Conservation (phyloP, 2,329 filamentous ascomycete species). For the Aspergillus udagawae region DNA sequence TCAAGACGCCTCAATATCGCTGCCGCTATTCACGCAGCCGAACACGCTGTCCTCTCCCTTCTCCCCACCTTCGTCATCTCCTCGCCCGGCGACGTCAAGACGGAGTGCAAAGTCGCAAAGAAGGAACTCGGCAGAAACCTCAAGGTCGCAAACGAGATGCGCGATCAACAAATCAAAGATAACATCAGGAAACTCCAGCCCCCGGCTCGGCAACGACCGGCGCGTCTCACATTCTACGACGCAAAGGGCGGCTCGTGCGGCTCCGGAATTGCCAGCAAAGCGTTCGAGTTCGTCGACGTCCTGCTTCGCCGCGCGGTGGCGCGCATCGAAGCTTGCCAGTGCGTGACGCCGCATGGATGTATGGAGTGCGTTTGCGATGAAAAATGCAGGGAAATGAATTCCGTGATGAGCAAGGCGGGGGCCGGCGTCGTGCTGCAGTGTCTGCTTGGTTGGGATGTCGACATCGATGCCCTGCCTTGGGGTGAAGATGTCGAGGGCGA, state of each 20-base stretch:
- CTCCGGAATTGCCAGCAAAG: conserved; percentile 83
- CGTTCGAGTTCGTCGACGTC: conserved; percentile 85
- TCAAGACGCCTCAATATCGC: conserved; percentile 72
- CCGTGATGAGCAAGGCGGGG: conserved; percentile 91
- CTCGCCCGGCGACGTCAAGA: conserved; percentile 85
- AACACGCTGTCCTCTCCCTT: conserved; percentile 82
- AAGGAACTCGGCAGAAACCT: conserved; percentile 75
- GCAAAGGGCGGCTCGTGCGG: conserved; percentile 82
- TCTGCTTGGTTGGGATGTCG: conserved; percentile 71
- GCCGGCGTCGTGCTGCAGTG: conserved; percentile 75
- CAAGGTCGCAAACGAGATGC: conserved; percentile 23
- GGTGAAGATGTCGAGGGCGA: conserved; percentile 77
- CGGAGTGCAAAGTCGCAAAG: conserved; percentile 83
- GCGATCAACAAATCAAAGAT: neutral
- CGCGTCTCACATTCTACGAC: conserved; percentile 89
- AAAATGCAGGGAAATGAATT: conserved; percentile 77
- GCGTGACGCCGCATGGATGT: conserved; percentile 66
- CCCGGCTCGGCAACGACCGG: conserved; percentile 69
- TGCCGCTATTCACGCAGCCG: conserved; percentile 87
- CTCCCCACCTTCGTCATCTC: conserved; percentile 89
- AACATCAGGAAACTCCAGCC: conserved; percentile 23
- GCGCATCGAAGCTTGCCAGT: conserved; percentile 72
- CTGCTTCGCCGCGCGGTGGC: conserved; percentile 71
- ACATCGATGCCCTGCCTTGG: conserved; percentile 80
- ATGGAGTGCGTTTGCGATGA: conserved; percentile 86